phyloP scores from a whole-genome alignment of 2,329 filamentous ascomycete species.

The Knufia fluminis region DNA sequence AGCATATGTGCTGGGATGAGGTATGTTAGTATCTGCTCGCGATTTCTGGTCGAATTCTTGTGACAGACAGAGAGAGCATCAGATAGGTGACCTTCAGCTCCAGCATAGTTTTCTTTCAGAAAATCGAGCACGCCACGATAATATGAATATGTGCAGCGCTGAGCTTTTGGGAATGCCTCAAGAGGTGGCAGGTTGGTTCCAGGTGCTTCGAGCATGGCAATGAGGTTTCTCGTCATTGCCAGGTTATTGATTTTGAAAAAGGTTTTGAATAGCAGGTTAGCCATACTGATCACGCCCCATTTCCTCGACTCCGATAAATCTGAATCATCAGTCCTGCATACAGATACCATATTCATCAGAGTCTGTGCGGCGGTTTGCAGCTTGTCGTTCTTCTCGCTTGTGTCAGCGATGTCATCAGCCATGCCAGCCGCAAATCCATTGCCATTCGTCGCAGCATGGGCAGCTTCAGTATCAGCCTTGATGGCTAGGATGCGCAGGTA shows the following conservation, averaged over 20 bases:
- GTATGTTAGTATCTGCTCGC: slow-evolving; percentile 88
- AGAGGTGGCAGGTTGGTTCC: slow-evolving; percentile 71
- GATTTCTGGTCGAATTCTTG: slow-evolving; percentile 61
- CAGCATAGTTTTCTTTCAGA: slow-evolving; percentile 81
- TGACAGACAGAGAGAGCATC: slow-evolving; percentile 78
- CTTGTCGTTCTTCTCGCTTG: slow-evolving; percentile 68
- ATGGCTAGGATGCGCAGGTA: slow-evolving; percentile 83
- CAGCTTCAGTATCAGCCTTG: slow-evolving; percentile 66
- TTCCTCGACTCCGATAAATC: slow-evolving; percentile 77
- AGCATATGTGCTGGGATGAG: slow-evolving; percentile 88
- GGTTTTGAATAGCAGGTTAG: slow-evolving; percentile 93
- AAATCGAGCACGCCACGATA: slow-evolving; percentile 92
- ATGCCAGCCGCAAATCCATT: slow-evolving; percentile 44
- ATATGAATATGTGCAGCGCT: slow-evolving; percentile 92
- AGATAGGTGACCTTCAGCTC: slow-evolving; percentile 72
- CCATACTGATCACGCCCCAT: slow-evolving; percentile 94
- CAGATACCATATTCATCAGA: slow-evolving; percentile 82
- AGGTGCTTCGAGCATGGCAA: slow-evolving; percentile 72
- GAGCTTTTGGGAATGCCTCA: slow-evolving; percentile 72
- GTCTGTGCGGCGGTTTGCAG: slow-evolving; percentile 84
- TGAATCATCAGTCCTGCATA: slow-evolving; percentile 66
- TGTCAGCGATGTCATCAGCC: slow-evolving; percentile 73
- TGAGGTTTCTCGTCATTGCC: slow-evolving; percentile 78
- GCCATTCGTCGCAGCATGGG: slow-evolving; percentile 38
- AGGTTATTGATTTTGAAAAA: slow-evolving; percentile 92